Evolutionary conservation across 73 alveolate species (phyloP).

Genomic region (Symbiodinium natans): DNA sequence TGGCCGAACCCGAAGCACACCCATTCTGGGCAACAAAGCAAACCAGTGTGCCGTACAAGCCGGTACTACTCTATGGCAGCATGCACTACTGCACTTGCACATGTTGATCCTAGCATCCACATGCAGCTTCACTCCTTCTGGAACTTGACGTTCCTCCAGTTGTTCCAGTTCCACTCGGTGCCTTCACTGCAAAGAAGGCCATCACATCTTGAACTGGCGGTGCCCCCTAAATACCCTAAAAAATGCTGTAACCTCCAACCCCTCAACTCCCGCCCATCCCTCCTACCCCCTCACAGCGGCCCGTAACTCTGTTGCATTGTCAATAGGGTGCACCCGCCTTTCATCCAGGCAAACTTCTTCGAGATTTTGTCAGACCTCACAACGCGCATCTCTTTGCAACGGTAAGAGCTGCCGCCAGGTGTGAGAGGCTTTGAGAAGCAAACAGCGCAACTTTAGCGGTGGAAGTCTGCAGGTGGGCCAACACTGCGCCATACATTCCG

Average conservation of each 20-base stretch:
- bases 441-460: too few species aligned
- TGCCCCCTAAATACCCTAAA: neutral
- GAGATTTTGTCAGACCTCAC: slow-evolving; percentile 86
- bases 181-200: neutral
- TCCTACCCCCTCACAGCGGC: neutral
- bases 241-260: neutral
- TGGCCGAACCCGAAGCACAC: too few species aligned
- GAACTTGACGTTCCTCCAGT: slow-evolving; percentile 89
- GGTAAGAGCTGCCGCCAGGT: neutral
- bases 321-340: slow-evolving; percentile 5
- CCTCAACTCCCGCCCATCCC: neutral
- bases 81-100: neutral
- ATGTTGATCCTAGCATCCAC: neutral
- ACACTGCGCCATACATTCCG: too few species aligned
- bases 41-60: neutral
- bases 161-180: slow-evolving; percentile 87
- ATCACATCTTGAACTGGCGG: neutral
- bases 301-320: neutral
- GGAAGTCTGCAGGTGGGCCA: too few species aligned
- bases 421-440: neutral
- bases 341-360: slow-evolving; percentile 78
- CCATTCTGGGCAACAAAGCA: too few species aligned
- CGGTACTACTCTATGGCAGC: neutral
- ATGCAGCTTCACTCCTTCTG: slow-evolving; percentile 9
- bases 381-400: too few species aligned